Evolutionary conservation across 164 flowering plant genomes (phyloP), one percentile per base, ranked within the genome.

Genomic region (Cinnamomum chago): DNA sequence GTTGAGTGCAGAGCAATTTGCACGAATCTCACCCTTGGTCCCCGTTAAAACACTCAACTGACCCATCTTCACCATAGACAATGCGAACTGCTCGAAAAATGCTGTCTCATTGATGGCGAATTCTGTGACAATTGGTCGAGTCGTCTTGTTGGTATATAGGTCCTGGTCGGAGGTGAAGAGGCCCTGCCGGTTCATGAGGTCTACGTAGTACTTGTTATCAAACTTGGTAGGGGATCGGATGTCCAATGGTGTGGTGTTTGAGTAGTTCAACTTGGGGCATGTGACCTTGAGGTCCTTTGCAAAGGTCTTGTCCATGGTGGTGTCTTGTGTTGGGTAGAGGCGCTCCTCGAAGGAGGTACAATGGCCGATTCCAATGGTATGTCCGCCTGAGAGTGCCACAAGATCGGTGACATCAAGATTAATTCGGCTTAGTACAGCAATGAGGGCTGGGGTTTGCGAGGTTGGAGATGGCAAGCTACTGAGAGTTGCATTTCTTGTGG

Each of bases 331-430:
- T 0, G 92, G 92, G 86, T 84, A 89, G 58, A 90, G 86, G 4
- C 94, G 84, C 18, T 47, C 30, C 5, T 76, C 68, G 85, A 90
- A 90, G 65, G 90, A 84, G 23, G 76, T 20, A 86, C 94, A 90
- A 73, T 90, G 94, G 70, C 83, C 50, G 22, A 83, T 71, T 0
- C 94, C 94, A 67, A 90, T 84, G 68, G 94, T 90, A 87, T 90
- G 94, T 79, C 86, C 90, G 3, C 94, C 94, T 69, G 90, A 89
- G 74, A 90, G 90, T 22, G 91, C 91, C 13, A 88, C 93, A 0
- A 81, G 76, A 47, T 90, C 93, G 9, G 91, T 89, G 64, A 86
- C 73, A 52, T 82, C 79, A 2, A 89, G 50, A 23, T 76, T 73
- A 64, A 84, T 85, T 67, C 70, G 76, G 80, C 87, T 84, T 0